phyloP scores from a whole-genome alignment of 192 early-diverging fungal species.

The Coemansia sp. region DNA sequence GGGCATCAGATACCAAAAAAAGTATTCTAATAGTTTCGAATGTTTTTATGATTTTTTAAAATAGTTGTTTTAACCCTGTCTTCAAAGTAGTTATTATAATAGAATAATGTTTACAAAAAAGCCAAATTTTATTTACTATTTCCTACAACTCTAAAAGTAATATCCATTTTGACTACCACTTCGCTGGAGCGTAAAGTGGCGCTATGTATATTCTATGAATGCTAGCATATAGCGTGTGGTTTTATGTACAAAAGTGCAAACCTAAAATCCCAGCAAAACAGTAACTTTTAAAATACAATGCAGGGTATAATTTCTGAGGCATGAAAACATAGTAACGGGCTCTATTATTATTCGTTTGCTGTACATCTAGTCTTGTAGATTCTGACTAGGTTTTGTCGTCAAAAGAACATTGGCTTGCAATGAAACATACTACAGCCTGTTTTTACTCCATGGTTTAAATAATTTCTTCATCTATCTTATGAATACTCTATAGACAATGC shows the following conservation, averaged over 20 bases:
- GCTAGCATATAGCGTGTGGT: not conserved
- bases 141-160: too few relatives aligned
- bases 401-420: too few relatives aligned
- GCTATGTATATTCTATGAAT: too few relatives aligned
- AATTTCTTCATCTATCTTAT: not conserved
- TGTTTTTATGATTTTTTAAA: not conserved
- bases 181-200: too few relatives aligned
- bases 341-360: too few relatives aligned
- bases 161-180: too few relatives aligned
- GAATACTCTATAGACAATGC: not conserved
- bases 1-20: not conserved
- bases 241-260: not conserved
- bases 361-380: too few relatives aligned
- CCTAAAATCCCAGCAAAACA: too few relatives aligned
- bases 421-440: not conserved
- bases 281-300: not conserved
- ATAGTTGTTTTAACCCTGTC: slow-evolving; percentile 2
- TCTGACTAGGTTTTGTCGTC: too few relatives aligned
- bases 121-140: too few relatives aligned
- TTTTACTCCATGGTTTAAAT: too few relatives aligned
- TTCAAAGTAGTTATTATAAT: slow-evolving; percentile 6
- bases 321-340: not conserved
- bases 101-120: not conserved
- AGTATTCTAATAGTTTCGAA: not conserved
- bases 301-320: not conserved